Percentiles rank a stretch among this genome's conserved stretches.
These are phyloP conservation scores for Mortierella sp. DNA, from an alignment of 371 early-diverging fungal genomes.

Conservation along the genomic window DNA sequence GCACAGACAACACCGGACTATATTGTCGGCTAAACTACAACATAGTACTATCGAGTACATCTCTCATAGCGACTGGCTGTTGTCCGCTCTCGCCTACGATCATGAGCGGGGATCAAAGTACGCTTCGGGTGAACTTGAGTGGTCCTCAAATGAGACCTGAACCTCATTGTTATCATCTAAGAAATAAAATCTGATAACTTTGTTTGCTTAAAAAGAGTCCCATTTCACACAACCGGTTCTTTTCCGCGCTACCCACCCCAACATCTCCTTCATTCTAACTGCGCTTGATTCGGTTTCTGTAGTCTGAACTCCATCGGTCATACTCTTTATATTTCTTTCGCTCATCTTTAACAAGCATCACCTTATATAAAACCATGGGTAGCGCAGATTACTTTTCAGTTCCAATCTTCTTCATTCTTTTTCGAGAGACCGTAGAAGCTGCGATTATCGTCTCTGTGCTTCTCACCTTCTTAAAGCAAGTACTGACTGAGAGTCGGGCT, in stretches of 20 bases:
- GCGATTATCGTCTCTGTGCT: constrained; percentile 86
- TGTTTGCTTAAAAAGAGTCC: neutral
- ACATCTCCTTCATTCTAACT: neutral
- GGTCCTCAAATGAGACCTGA: neutral
- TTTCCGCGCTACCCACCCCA: neutral
- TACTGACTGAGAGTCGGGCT: constrained; percentile 24
- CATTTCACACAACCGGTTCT: neutral
- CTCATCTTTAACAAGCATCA: neutral
- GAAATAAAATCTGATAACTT: neutral
- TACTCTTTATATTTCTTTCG: neutral
- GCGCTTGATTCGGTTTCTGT: neutral
- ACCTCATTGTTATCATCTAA: neutral
- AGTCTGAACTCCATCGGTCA: too few relatives aligned
- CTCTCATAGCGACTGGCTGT: too few relatives aligned
- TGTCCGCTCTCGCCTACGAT: neutral
- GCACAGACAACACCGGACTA: neutral
- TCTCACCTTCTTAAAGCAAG: constrained; percentile 74
- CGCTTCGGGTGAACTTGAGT: constrained; percentile 7
- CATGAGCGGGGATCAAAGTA: constrained; percentile 1
- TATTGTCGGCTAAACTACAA: neutral
- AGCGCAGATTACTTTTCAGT: constrained; percentile 66
- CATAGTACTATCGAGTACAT: too few relatives aligned
- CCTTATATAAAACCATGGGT: constrained; percentile 7
- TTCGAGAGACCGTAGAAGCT: constrained; percentile 87
- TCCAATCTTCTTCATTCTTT: constrained; percentile 85